A percentile compares a stretch with the other conserved stretches of the same genome.
Evolutionary conservation across 2,329 filamentous ascomycete genomes (phyloP).

Genomic region (Clonostachys chloroleuca): DNA sequence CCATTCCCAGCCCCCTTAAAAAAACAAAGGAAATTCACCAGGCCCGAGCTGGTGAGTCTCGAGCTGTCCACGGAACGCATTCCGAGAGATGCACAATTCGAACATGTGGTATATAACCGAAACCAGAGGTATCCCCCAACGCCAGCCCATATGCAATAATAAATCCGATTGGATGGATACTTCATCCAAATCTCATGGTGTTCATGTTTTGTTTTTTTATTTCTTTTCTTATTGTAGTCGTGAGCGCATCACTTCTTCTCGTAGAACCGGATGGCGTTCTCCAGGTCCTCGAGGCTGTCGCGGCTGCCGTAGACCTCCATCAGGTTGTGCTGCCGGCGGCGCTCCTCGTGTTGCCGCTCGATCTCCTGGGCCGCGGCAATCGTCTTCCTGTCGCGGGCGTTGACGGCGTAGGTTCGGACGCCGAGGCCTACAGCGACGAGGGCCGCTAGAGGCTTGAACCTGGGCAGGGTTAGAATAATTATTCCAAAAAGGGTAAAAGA

Average conservation of each 20-base stretch:
- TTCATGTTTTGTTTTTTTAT: background rate
- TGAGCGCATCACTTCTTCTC: constrained; percentile 22
- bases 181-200: too few relatives aligned
- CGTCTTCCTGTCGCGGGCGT: constrained; percentile 14
- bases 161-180: too few relatives aligned
- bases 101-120: too few relatives aligned
- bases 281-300: constrained; percentile 40
- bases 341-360: constrained; percentile 26
- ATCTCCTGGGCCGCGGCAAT: constrained; percentile 18
- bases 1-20: too few relatives aligned
- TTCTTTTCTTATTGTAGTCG: background rate
- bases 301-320: constrained; percentile 46
- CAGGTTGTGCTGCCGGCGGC: constrained; percentile 31
- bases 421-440: constrained; percentile 25
- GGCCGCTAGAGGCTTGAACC: constrained; percentile 22
- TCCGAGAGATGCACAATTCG: too few relatives aligned
- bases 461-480: constrained; percentile 6
- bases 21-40: too few relatives aligned
- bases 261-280: constrained; percentile 42
- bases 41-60: too few relatives aligned
- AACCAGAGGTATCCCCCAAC: too few relatives aligned
- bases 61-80: too few relatives aligned
- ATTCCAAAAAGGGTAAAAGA: too few relatives aligned
- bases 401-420: constrained; percentile 23
- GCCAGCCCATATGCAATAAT: too few relatives aligned